Conservation (phyloP, 108 stramenopile species). For the Skeletonema menzelii region DNA sequence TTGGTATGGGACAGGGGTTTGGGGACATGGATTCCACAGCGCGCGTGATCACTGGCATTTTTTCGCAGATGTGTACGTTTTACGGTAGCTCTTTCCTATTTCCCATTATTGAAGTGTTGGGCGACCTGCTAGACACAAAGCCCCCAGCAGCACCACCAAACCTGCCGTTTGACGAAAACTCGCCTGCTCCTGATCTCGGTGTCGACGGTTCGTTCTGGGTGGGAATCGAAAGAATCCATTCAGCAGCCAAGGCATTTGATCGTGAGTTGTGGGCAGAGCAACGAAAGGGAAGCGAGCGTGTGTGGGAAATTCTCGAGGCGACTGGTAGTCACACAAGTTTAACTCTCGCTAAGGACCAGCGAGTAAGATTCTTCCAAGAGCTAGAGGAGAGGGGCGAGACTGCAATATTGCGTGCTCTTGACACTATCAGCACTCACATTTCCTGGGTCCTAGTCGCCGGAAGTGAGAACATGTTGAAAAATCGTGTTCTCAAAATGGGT, state of each 20-base stretch:
- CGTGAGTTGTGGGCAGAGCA: slow-evolving; percentile 86
- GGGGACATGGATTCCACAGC: slow-evolving; percentile 70
- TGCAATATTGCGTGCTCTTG: slow-evolving; percentile 71
- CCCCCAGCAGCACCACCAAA: slow-evolving; percentile 69
- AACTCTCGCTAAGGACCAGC: slow-evolving; percentile 61
- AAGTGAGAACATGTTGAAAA: slow-evolving; percentile 67
- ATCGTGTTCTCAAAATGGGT: slow-evolving; percentile 53
- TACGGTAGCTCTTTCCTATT: slow-evolving; percentile 79
- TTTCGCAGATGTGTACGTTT: slow-evolving; percentile 84
- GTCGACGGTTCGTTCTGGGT: slow-evolving; percentile 85
- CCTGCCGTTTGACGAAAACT: slow-evolving; percentile 82
- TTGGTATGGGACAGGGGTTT: slow-evolving; percentile 59
- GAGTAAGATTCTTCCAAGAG: slow-evolving; percentile 73
- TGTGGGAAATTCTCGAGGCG: slow-evolving; percentile 72
- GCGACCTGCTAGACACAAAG: slow-evolving; percentile 61
- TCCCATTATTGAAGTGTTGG: slow-evolving; percentile 74
- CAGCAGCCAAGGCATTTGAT: slow-evolving; percentile 85
- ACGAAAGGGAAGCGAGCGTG: slow-evolving; percentile 70
- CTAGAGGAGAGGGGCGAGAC: slow-evolving; percentile 81
- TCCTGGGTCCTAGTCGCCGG: slow-evolving; percentile 85
- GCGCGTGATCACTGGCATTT: slow-evolving; percentile 79
- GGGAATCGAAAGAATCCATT: slow-evolving; percentile 76
- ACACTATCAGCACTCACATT: slow-evolving; percentile 81
- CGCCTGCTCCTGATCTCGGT: slow-evolving; percentile 77
- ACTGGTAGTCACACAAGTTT: slow-evolving; percentile 62